Conservation (phyloP, 2,329 filamentous ascomycete species). For the Cladophialophora yegresii region DNA sequence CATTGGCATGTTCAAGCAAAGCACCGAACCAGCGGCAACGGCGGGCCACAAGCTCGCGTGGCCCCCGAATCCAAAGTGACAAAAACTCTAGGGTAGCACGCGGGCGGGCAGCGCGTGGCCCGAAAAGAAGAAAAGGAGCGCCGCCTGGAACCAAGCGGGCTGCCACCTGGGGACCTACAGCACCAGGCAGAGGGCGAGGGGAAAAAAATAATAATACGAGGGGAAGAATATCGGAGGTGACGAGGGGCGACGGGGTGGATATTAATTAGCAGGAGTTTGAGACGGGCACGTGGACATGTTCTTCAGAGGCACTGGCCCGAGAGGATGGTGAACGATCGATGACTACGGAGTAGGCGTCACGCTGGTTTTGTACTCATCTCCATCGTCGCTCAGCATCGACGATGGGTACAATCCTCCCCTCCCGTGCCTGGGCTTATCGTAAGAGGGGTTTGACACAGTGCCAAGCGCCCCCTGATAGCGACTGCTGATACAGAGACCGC, state of each 20-base stretch:
- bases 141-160: constrained; percentile 5
- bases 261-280: constrained; percentile 1
- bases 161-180: background rate
- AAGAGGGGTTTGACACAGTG: constrained; percentile 11
- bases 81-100: background rate
- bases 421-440: constrained; percentile 10
- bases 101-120: background rate
- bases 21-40: constrained; percentile 16
- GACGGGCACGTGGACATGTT: constrained; percentile 14
- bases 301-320: constrained; percentile 4
- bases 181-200: background rate
- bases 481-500: background rate
- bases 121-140: background rate
- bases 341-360: background rate
- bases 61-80: background rate
- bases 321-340: background rate
- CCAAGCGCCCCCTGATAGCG: constrained; percentile 27
- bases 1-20: constrained; percentile 28
- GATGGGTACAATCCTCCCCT: too few relatives aligned
- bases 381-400: too few relatives aligned
- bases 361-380: constrained; percentile 15
- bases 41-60: background rate
- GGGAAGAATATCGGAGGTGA: background rate
- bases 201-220: background rate
- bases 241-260: constrained; percentile 7